Percentiles rank a stretch among this genome's conserved stretches.
phyloP scores from a whole-genome alignment of 2,329 filamentous ascomycete genomes.

The Lachnellula subtilissima region DNA sequence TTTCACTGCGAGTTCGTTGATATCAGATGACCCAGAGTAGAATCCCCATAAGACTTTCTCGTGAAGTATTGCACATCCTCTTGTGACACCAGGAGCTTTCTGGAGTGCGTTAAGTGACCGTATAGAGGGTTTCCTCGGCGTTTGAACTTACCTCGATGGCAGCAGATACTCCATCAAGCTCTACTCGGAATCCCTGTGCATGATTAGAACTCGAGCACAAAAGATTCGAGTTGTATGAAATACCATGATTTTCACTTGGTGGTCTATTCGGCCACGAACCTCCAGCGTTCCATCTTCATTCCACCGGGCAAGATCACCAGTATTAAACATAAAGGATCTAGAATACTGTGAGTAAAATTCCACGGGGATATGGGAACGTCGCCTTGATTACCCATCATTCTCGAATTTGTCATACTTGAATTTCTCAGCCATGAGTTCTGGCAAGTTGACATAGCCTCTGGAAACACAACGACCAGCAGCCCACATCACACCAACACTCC shows the following conservation, averaged over 20 bases:
- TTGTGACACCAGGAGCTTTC: constrained; percentile 38
- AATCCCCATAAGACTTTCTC: constrained; percentile 48
- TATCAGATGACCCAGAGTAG: constrained; percentile 31
- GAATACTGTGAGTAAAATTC: not conserved
- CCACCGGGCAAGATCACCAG: constrained; percentile 55
- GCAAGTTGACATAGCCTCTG: constrained; percentile 33
- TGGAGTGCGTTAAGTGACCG: not conserved
- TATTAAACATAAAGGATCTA: constrained; percentile 52
- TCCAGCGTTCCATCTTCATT: constrained; percentile 47
- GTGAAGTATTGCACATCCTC: constrained; percentile 44
- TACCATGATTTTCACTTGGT: constrained; percentile 58
- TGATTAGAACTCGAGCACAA: not conserved
- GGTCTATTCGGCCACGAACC: constrained; percentile 53
- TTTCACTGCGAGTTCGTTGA: constrained; percentile 29
- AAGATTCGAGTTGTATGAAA: not conserved
- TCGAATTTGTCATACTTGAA: constrained; percentile 49
- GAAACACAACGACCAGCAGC: constrained; percentile 37
- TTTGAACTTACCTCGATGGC: constrained; percentile 38
- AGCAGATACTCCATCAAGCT: constrained; percentile 52
- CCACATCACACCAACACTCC: constrained; percentile 40
- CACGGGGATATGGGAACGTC: not conserved
- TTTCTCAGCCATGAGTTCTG: constrained; percentile 41
- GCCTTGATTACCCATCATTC: constrained; percentile 42
- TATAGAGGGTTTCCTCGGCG: not conserved
- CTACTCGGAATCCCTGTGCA: constrained; percentile 51